Percentiles rank a stretch among this genome's conserved stretches.
Evolutionary conservation across 768 basidiomycete species (phyloP).

Genomic region (Pulveroboletus frians): DNA sequence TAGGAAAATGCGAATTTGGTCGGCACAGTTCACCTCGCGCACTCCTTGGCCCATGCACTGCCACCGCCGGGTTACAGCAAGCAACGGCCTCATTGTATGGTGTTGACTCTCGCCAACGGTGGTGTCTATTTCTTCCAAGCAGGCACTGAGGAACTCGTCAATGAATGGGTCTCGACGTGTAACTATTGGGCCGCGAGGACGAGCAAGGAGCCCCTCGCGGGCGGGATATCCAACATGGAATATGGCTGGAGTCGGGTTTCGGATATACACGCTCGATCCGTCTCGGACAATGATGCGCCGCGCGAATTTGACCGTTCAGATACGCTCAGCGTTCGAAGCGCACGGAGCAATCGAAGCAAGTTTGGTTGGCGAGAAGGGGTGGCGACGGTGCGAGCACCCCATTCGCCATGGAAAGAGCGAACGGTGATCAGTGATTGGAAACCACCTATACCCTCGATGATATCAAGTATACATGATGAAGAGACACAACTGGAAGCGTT

Average conservation of each 20-base stretch:
- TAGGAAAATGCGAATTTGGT: conserved; percentile 84
- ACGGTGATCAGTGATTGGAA: conserved; percentile 92
- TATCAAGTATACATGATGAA: conserved; percentile 84
- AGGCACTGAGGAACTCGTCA: conserved; percentile 96
- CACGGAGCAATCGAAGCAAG: conserved; percentile 67
- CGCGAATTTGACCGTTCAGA: conserved; percentile 52
- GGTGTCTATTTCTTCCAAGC: conserved; percentile 98
- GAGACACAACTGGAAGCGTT: conserved; percentile 89
- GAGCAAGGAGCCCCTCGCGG: conserved; percentile 90
- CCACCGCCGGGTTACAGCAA: conserved; percentile 91
- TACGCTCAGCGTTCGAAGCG: conserved; percentile 68
- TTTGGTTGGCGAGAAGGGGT: conserved; percentile 68
- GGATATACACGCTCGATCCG: conserved; percentile 50
- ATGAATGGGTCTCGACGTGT: conserved; percentile 98
- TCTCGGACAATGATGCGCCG: conserved; percentile 53
- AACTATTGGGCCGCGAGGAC: conserved; percentile 98
- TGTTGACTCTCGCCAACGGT: conserved; percentile 80
- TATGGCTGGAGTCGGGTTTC: conserved; percentile 91
- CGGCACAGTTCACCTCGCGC: conserved; percentile 79
- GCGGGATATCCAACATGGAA: conserved; percentile 98
- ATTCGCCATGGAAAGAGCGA: conserved; percentile 75
- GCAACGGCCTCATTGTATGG: conserved; percentile 92
- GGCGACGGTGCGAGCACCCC: conserved; percentile 56
- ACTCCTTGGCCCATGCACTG: conserved; percentile 81
- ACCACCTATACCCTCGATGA: conserved; percentile 76